Evolutionary conservation across 306 rosid species (phyloP).

Genomic region (Trichosanthes truncata): DNA sequence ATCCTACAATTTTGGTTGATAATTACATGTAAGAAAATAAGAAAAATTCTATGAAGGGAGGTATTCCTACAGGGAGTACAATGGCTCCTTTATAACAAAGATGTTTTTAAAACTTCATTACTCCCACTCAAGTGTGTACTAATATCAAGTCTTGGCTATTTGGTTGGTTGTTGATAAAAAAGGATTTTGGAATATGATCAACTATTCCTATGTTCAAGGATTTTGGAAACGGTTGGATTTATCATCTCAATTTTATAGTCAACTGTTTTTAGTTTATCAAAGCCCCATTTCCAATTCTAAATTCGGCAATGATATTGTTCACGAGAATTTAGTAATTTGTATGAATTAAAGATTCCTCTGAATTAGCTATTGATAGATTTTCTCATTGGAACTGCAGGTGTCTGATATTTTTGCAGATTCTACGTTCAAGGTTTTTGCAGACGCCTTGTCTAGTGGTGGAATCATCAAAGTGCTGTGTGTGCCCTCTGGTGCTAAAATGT

Average conservation of each 20-base stretch:
- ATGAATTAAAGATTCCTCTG: neutral
- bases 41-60: neutral
- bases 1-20: neutral
- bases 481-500: constrained; percentile 65
- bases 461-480: constrained; percentile 66
- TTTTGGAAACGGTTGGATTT: neutral
- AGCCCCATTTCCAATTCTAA: neutral
- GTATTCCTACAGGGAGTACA: neutral
- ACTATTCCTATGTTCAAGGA: neutral
- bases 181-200: neutral
- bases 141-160: neutral
- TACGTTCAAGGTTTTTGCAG: constrained; percentile 72
- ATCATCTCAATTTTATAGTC: neutral
- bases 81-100: neutral
- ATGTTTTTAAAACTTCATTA: neutral
- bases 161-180: neutral
- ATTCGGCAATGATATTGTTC: neutral
- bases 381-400: constrained; percentile 46
- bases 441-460: constrained; percentile 66
- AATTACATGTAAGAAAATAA: neutral
- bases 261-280: neutral
- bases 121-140: neutral
- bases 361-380: neutral
- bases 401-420: constrained; percentile 70
- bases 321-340: neutral